phyloP scores from a whole-genome alignment of 257 asterid species.

The Capsicum baccatum region DNA sequence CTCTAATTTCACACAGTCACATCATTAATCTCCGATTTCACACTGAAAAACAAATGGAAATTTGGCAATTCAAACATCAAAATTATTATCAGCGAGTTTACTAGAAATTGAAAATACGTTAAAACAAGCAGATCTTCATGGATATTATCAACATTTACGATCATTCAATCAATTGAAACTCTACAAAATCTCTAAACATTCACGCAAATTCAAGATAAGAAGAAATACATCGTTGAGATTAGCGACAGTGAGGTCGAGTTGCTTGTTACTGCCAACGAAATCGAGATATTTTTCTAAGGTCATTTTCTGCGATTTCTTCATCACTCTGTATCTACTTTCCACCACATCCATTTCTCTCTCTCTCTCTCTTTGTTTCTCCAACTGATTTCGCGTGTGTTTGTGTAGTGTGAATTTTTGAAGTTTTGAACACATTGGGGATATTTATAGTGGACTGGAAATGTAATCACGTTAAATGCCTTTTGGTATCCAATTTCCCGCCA shows the following conservation, averaged over 20 bases:
- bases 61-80: too few species aligned
- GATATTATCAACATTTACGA: not conserved
- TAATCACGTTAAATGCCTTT: too few species aligned
- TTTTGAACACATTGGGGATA: not conserved
- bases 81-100: too few species aligned
- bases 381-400: not conserved
- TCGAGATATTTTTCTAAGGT: conserved; percentile 39
- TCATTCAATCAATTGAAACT: too few species aligned
- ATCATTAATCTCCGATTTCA: not conserved
- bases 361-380: not conserved
- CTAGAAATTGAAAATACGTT: not conserved
- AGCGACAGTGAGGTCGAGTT: conserved; percentile 30
- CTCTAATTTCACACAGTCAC: too few species aligned
- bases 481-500: too few species aligned
- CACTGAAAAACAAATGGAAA: not conserved
- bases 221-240: conserved; percentile 31
- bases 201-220: not conserved
- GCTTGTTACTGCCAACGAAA: conserved; percentile 33
- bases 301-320: conserved; percentile 23
- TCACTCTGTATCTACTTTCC: conserved; percentile 6
- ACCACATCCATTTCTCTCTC: not conserved
- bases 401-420: not conserved
- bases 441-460: too few species aligned
- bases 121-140: not conserved
- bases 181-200: too few species aligned